These are phyloP conservation scores for Hypoxylon sp. DNA, from an alignment of 2,329 filamentous ascomycete genomes.

Conservation along the genomic window DNA sequence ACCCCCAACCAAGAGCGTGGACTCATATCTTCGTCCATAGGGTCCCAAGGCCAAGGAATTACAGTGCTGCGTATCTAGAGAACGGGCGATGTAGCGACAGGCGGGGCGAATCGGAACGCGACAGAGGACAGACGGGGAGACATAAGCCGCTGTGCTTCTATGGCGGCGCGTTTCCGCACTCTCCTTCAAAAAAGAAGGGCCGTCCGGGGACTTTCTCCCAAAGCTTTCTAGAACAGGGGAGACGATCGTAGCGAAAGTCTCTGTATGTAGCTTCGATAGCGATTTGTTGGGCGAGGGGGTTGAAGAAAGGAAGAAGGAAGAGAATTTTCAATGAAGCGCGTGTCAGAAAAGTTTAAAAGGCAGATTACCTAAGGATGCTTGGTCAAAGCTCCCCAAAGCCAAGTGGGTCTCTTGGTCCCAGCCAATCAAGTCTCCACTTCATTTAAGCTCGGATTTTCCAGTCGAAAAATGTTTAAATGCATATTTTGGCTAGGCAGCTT, in stretches of 20 bases:
- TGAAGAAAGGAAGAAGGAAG: constrained; percentile 56
- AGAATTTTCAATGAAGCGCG: constrained; percentile 41
- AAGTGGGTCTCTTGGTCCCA: neutral
- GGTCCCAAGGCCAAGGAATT: constrained; percentile 58
- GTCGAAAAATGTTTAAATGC: neutral
- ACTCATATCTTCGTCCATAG: constrained; percentile 92
- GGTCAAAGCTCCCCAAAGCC: constrained; percentile 28
- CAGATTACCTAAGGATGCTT: neutral
- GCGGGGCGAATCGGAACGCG: constrained; percentile 58
- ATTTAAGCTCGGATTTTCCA: constrained; percentile 4
- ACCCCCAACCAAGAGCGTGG: constrained; percentile 65
- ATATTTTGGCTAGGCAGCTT: neutral
- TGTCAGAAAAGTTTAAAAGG: constrained; percentile 15
- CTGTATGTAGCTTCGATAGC: constrained; percentile 98
- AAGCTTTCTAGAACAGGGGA: constrained; percentile 72
- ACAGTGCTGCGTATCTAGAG: constrained; percentile 33
- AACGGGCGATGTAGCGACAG: constrained; percentile 63
- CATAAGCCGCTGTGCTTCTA: constrained; percentile 97
- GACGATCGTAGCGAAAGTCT: constrained; percentile 70
- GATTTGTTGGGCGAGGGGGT: constrained; percentile 99
- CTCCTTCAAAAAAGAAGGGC: constrained; percentile 63
- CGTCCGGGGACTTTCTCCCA: constrained; percentile 99
- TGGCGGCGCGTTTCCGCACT: constrained; percentile 99
- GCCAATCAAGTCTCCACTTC: neutral
- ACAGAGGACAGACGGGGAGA: constrained; percentile 68